Conservation (phyloP, 2,329 filamentous ascomycete species). For the Colletotrichum truncatum region DNA sequence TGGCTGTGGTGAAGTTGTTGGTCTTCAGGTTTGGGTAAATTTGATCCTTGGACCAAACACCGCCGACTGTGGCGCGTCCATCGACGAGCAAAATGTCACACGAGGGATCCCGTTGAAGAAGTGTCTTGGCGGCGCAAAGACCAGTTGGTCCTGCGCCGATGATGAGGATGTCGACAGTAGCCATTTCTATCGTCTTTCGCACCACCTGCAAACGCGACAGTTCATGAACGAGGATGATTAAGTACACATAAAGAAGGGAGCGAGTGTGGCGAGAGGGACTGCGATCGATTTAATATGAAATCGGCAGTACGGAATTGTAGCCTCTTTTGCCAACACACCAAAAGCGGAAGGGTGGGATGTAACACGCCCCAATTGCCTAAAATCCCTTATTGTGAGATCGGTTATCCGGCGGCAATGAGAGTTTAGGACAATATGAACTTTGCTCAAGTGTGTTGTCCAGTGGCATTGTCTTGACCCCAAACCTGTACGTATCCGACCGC, state of each 20-base stretch:
- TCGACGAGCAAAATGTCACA: slow-evolving; percentile 54
- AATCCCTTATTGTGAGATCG: not conserved
- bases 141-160: slow-evolving; percentile 45
- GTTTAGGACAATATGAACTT: not conserved
- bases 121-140: slow-evolving; percentile 56
- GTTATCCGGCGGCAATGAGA: not conserved
- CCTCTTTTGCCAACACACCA: too few relatives aligned
- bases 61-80: slow-evolving; percentile 46
- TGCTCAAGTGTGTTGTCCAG: slow-evolving; percentile 25
- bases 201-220: fast-evolving
- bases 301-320: not conserved
- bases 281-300: not conserved
- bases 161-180: slow-evolving; percentile 33
- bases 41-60: slow-evolving; percentile 50
- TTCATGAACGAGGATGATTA: too few relatives aligned
- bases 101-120: slow-evolving; percentile 50
- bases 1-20: slow-evolving; percentile 50
- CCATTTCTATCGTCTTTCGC: slow-evolving; percentile 5
- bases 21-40: slow-evolving; percentile 53
- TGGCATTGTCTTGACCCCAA: slow-evolving; percentile 21
- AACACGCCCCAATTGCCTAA: not conserved
- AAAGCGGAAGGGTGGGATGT: not conserved
- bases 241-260: not conserved
- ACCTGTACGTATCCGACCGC: slow-evolving; percentile 9
- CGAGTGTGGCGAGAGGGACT: not conserved